Conservation (phyloP, 768 basidiomycete species). For the Boletales sp. region DNA sequence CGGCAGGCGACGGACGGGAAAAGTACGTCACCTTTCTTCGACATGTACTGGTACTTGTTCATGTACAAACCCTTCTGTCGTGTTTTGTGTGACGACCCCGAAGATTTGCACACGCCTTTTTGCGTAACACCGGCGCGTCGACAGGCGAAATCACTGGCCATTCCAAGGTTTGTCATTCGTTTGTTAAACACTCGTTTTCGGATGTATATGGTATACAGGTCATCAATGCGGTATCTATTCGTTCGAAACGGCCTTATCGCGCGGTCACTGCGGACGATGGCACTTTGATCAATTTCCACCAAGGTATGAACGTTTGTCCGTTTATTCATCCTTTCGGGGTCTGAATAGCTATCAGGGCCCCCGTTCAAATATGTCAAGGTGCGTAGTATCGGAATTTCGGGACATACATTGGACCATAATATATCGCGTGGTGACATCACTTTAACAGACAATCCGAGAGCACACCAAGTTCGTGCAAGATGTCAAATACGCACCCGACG, state of each 20-base stretch:
- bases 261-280: slow-evolving; percentile 90
- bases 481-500: slow-evolving; percentile 76
- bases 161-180: slow-evolving; percentile 56
- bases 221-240: slow-evolving; percentile 85
- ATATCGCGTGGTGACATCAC: not conserved
- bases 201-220: slow-evolving; percentile 37
- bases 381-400: not conserved
- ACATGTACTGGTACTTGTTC: not conserved
- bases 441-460: slow-evolving; percentile 66
- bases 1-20: slow-evolving; percentile 88
- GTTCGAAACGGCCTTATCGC: slow-evolving; percentile 85
- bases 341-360: slow-evolving; percentile 42
- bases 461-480: slow-evolving; percentile 95
- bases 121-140: slow-evolving; percentile 79
- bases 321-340: not conserved
- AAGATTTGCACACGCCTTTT: slow-evolving; percentile 82
- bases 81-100: not conserved
- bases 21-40: slow-evolving; percentile 44
- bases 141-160: slow-evolving; percentile 90
- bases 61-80: not conserved
- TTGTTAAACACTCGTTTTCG: not conserved
- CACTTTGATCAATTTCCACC: slow-evolving; percentile 74
- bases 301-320: slow-evolving; percentile 42
- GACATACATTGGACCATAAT: too few species aligned
- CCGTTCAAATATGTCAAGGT: slow-evolving; percentile 92